Evolutionary conservation across 176 grass and related monocot genomes (phyloP), one percentile per base, ranked within the genome.

Genomic region (Oryza brachyantha): DNA sequence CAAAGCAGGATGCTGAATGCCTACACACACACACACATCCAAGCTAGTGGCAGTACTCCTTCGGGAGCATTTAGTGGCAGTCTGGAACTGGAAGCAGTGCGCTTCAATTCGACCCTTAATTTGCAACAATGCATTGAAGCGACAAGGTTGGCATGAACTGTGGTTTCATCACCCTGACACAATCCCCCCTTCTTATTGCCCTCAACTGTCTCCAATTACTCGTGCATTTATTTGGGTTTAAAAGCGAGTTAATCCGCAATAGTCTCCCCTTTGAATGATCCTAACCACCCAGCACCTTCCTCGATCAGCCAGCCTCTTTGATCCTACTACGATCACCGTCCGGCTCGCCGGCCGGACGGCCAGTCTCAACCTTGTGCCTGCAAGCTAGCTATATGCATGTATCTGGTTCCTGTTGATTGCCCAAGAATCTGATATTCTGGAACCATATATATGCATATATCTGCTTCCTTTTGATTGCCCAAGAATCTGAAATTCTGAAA

Each of bases 151-250:
- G 82, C 87, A 85, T 85, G 28, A 72, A 81, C 55, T 80, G 86
- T 88, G 80, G 61, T 80, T 84, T 86, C 62, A 70, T 82, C 50
- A 21, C 77, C 77, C 85, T 76, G 85, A 73, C 48, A 68, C 46
- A 72, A 80, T 66, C 59, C 85, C 60, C 64, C 70, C 64, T 58
- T 84, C 40, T 81, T 85, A 85, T 90, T 89, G 81, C 70, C n/a
- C 81, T 62, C 90, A 90, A 80, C 93, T 90, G 90, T 92, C 90
- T 84, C 86, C 93, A 92, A 96, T 96, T 96, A 96, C 93, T 96
- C 77, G 61, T 73, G 87, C 93, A 92, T 96, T 96, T 92, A 96
- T 92, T 83, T 79, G 69, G 74, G 85, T 83, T 90, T 96, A 78
- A 92, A 84, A 86, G 87, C 87, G 69, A 92, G 86, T 96, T 92